Percentiles rank a stretch among this genome's conserved stretches.
Conservation (phyloP, 352 stramenopile genomes). For the Phytophthora meadii region DNA sequence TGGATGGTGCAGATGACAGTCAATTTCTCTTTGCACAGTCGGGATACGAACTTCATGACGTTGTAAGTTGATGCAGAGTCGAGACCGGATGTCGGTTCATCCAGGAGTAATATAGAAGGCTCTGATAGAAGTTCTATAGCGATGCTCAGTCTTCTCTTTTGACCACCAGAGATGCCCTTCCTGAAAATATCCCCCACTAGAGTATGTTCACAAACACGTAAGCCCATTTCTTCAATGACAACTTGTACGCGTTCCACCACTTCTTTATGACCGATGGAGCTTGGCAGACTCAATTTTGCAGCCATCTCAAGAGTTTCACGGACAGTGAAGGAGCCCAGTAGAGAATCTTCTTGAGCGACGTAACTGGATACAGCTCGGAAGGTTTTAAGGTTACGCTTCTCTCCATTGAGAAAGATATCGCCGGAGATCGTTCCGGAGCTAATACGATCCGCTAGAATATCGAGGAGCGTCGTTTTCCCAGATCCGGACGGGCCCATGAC, state of each 20-base stretch:
- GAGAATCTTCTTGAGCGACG: conserved; percentile 59
- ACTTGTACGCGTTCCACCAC: conserved; percentile 54
- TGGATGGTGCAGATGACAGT: conserved; percentile 92
- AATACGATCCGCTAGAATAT: conserved; percentile 62
- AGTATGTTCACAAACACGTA: conserved; percentile 59
- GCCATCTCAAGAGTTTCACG: conserved; percentile 72
- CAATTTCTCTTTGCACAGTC: conserved; percentile 57
- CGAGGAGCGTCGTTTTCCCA: conserved; percentile 71
- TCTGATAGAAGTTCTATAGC: conserved; percentile 93
- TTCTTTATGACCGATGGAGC: conserved; percentile 39
- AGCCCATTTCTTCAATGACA: conserved; percentile 72
- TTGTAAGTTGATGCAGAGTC: conserved; percentile 89
- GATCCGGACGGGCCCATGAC: conserved; percentile 68
- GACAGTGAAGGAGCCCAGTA: conserved; percentile 71
- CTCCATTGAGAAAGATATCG: conserved; percentile 55
- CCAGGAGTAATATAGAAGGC: conserved; percentile 94
- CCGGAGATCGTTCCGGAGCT: conserved; percentile 44
- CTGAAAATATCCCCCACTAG: conserved; percentile 84
- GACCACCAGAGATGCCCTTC: conserved; percentile 85
- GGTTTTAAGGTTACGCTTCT: conserved; percentile 31
- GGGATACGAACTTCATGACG: conserved; percentile 83
- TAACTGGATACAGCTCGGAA: conserved; percentile 62
- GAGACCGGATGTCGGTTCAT: conserved; percentile 93
- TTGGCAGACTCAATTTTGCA: conserved; percentile 54
- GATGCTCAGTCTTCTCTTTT: conserved; percentile 94